These are phyloP conservation scores for Sporothrix sp. DNA, from an alignment of 2,329 filamentous ascomycete species.

Conservation along the genomic window DNA sequence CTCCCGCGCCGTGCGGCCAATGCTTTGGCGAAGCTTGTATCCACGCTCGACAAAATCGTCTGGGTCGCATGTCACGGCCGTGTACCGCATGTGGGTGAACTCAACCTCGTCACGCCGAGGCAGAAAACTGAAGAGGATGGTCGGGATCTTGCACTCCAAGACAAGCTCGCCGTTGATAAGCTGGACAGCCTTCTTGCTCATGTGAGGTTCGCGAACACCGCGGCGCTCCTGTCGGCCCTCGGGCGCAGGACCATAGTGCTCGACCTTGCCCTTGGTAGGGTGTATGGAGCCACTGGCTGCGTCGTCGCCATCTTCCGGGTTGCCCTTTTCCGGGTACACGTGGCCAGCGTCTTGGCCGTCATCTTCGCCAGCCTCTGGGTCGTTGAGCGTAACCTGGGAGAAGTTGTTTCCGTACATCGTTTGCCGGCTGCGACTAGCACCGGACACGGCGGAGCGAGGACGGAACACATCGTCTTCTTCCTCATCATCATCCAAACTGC, in stretches of 20 bases:
- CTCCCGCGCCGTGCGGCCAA: conserved; percentile 86
- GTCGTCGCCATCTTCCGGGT: neutral
- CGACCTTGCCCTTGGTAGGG: conserved; percentile 45
- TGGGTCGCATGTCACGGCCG: conserved; percentile 89
- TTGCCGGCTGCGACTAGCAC: conserved; percentile 21
- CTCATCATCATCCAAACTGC: conserved; percentile 11
- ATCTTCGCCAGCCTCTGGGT: conserved; percentile 22
- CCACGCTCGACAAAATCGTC: conserved; percentile 83
- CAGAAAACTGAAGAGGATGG: conserved; percentile 93
- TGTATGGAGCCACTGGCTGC: conserved; percentile 1
- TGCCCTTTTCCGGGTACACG: conserved; percentile 3
- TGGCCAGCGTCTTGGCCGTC: conserved; percentile 23
- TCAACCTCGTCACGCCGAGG: conserved; percentile 87
- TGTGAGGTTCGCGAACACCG: conserved; percentile 77
- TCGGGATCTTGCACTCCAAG: conserved; percentile 97
- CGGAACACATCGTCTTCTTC: conserved; percentile 61
- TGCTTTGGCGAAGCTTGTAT: conserved; percentile 79
- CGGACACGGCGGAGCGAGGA: conserved; percentile 39
- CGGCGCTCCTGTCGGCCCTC: conserved; percentile 77
- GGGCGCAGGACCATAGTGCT: conserved; percentile 82
- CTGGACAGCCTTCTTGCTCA: conserved; percentile 86
- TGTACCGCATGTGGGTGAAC: conserved; percentile 94
- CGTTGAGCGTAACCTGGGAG: conserved; percentile 47
- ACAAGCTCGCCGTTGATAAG: conserved; percentile 97
- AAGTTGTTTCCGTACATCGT: conserved; percentile 35